Evolutionary conservation across 2,329 filamentous ascomycete species (phyloP).

Genomic region (Rosellinia necatrix): DNA sequence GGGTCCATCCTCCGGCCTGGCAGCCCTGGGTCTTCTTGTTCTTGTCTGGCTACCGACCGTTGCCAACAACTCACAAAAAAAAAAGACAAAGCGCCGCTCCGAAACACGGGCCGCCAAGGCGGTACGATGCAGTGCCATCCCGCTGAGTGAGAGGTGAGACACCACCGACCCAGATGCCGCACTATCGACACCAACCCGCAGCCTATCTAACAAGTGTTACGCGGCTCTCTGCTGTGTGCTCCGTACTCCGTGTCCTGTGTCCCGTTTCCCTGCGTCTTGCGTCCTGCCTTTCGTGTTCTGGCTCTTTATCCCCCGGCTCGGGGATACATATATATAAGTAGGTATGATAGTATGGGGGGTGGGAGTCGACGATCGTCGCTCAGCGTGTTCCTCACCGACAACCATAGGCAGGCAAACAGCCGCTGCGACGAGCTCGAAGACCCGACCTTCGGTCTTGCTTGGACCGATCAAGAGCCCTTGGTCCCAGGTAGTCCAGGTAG

Average conservation of each 20-base stretch:
- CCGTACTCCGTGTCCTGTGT: too few species aligned
- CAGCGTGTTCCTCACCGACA: not conserved
- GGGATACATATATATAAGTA: too few species aligned
- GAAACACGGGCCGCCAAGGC: conserved; percentile 20
- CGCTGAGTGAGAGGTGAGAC: conserved; percentile 4
- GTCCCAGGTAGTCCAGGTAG: not conserved
- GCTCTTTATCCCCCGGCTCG: not conserved
- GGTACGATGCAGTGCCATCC: conserved; percentile 7
- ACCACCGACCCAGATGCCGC: too few species aligned
- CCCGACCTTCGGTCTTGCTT: not conserved
- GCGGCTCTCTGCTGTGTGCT: not conserved
- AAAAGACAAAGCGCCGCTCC: conserved; percentile 14
- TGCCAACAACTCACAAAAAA: too few species aligned
- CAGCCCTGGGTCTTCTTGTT: not conserved
- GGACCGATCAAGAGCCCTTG: not conserved
- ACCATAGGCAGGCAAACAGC: not conserved
- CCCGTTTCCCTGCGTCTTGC: too few species aligned
- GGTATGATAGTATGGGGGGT: too few species aligned
- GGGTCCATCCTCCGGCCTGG: too few species aligned
- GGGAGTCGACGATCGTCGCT: too few species aligned
- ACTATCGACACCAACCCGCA: too few species aligned
- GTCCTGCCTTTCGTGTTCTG: not conserved
- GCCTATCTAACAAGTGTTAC: not conserved
- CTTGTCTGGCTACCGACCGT: too few species aligned
- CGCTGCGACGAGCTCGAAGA: not conserved